A percentile compares a stretch with the other conserved stretches of the same genome.
Conservation (phyloP, 2,329 filamentous ascomycete genomes). For the Botrytis cinerea region DNA sequence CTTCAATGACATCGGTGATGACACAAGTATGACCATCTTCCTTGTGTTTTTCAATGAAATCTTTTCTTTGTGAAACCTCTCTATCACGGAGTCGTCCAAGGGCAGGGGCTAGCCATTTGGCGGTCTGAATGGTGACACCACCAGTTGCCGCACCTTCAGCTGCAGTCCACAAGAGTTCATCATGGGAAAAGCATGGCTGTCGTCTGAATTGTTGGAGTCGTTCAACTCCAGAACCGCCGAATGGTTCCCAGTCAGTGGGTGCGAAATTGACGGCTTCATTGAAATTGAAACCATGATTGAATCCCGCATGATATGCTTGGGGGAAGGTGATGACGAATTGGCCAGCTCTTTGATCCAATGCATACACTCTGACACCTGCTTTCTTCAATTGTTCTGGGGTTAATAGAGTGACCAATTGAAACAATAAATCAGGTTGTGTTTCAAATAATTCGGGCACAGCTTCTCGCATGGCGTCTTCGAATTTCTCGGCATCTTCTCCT, state of each 20-base stretch:
- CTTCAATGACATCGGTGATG: slow-evolving; percentile 39
- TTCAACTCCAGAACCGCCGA: slow-evolving; percentile 81
- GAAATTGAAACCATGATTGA: slow-evolving; percentile 98
- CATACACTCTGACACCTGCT: slow-evolving; percentile 89
- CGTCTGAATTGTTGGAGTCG: slow-evolving; percentile 83
- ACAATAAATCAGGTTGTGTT: slow-evolving; percentile 92
- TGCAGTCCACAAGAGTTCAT: slow-evolving; percentile 89
- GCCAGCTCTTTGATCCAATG: slow-evolving; percentile 91
- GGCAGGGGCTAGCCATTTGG: slow-evolving; percentile 92
- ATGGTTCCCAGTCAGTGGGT: slow-evolving; percentile 91
- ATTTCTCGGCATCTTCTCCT: slow-evolving; percentile 88
- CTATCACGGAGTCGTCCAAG: slow-evolving; percentile 75
- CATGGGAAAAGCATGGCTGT: slow-evolving; percentile 96
- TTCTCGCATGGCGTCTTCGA: slow-evolving; percentile 91
- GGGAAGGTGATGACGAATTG: slow-evolving; percentile 97
- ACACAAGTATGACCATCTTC: slow-evolving; percentile 45
- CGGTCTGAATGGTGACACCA: slow-evolving; percentile 74
- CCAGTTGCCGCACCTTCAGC: slow-evolving; percentile 72
- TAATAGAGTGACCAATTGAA: slow-evolving; percentile 94
- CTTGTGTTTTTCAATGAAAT: slow-evolving; percentile 68
- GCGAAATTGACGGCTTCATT: slow-evolving; percentile 99
- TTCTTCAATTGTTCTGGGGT: slow-evolving; percentile 92
- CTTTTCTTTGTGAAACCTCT: slow-evolving; percentile 67
- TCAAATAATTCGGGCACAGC: slow-evolving; percentile 96
- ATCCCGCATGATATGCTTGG: slow-evolving; percentile 94